A percentile compares a stretch with the other conserved stretches of the same genome.
Conservation (phyloP, 2,329 filamentous ascomycete genomes). For the Aurifilum marmelostoma region DNA sequence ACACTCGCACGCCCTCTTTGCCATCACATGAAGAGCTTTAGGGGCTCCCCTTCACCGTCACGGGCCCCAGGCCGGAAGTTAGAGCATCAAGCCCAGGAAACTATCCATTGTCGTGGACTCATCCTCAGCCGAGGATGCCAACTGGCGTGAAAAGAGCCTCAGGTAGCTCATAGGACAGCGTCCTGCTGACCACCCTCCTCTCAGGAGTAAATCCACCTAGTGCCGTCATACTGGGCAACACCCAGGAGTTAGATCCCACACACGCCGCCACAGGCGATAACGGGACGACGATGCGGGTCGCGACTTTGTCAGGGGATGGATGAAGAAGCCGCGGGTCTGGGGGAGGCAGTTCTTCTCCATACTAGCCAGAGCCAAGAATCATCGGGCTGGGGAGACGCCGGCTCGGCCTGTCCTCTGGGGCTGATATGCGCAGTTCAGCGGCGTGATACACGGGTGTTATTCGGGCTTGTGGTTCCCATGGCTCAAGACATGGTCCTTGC, state of each 20-base stretch:
- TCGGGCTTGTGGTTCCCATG: neutral
- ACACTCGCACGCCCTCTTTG: neutral
- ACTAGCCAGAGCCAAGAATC: neutral
- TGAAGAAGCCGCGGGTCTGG: neutral
- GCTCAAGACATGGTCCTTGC: neutral
- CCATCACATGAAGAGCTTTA: neutral
- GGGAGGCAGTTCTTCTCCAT: neutral
- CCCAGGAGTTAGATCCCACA: neutral
- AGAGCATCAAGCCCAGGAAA: neutral
- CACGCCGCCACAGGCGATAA: neutral
- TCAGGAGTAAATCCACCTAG: neutral
- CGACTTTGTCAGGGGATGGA: neutral
- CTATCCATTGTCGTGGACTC: neutral
- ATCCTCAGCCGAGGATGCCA: neutral
- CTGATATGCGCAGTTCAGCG: neutral
- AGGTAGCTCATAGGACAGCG: neutral
- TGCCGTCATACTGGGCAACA: neutral
- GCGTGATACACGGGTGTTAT: neutral
- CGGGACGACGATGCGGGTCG: constrained; percentile 1
- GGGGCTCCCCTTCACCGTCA: neutral
- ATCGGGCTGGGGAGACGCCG: neutral
- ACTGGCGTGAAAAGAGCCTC: neutral
- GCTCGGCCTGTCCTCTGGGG: neutral
- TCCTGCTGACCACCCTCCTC: neutral
- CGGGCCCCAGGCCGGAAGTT: neutral